Percentiles rank a stretch among this genome's conserved stretches.
phyloP scores from a whole-genome alignment of 2,329 filamentous ascomycete species.

The Aspergillaceae sp. region DNA sequence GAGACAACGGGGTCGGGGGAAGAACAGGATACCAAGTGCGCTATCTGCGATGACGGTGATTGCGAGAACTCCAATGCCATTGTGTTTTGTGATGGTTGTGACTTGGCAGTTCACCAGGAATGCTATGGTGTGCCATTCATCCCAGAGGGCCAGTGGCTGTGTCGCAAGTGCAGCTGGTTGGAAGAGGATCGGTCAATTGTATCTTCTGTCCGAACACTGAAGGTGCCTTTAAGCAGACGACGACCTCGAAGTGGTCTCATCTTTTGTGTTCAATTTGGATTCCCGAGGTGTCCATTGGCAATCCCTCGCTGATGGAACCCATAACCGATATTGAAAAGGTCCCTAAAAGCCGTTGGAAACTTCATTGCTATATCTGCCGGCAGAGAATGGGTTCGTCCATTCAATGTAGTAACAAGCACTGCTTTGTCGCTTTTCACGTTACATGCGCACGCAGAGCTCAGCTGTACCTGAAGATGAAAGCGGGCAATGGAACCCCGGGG shows the following conservation, averaged over 20 bases:
- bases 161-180: conserved; percentile 94
- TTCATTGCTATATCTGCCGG: conserved; percentile 92
- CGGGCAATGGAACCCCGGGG: conserved; percentile 67
- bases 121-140: conserved; percentile 99
- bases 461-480: conserved; percentile 94
- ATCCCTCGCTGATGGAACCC: conserved; percentile 95
- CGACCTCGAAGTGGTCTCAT: conserved; percentile 92
- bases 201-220: conserved; percentile 98
- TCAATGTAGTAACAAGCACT: conserved; percentile 95
- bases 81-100: conserved; percentile 96
- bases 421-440: conserved; percentile 94
- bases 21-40: conserved; percentile 94
- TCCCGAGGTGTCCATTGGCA: conserved; percentile 89
- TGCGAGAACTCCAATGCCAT: conserved; percentile 99
- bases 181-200: conserved; percentile 83
- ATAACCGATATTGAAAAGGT: conserved; percentile 98
- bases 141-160: conserved; percentile 96
- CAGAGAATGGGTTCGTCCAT: conserved; percentile 98
- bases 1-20: conserved; percentile 73
- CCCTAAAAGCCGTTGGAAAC: conserved; percentile 84
- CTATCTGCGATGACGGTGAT: conserved; percentile 97
- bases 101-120: conserved; percentile 94
- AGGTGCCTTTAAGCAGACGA: conserved; percentile 97
- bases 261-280: conserved; percentile 97
- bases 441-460: conserved; percentile 85